phyloP scores from a whole-genome alignment of 78 protist species.

The Guillardia theta region DNA sequence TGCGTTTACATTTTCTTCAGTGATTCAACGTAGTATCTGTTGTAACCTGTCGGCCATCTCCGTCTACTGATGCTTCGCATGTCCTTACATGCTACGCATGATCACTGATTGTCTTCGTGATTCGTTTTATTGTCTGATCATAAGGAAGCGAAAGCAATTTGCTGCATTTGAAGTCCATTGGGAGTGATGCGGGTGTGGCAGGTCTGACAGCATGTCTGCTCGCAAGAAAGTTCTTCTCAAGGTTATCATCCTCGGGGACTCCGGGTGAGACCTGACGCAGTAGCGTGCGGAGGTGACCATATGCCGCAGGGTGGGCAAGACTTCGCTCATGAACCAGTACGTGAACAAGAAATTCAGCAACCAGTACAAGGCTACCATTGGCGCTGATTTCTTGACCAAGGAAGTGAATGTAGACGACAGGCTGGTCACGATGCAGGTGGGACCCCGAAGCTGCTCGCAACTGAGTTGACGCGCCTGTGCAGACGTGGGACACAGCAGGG shows the following conservation, averaged over 20 bases:
- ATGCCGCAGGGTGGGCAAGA: conserved; percentile 87
- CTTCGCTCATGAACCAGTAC: conserved; percentile 94
- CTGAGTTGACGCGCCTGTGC: not conserved
- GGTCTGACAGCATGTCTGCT: not conserved
- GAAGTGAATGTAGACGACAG: conserved; percentile 95
- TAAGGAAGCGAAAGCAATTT: too few species aligned
- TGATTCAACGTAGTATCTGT: too few species aligned
- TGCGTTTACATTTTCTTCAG: too few species aligned
- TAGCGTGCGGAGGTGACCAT: not conserved
- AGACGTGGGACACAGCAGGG: conserved; percentile 97
- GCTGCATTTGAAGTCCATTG: too few species aligned
- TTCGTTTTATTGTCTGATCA: too few species aligned
- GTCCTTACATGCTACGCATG: too few species aligned
- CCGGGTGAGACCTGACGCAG: not conserved
- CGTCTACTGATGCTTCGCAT: too few species aligned
- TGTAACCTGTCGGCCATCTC: too few species aligned
- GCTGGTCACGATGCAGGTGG: conserved; percentile 94
- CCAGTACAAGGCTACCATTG: conserved; percentile 99
- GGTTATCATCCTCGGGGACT: conserved; percentile 19
- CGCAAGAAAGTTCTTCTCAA: conserved; percentile 5
- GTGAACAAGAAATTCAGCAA: conserved; percentile 92
- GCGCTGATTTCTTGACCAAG: conserved; percentile 99
- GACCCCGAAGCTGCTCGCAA: not conserved
- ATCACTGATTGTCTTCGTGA: too few species aligned
- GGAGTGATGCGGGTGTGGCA: too few species aligned